Evolutionary conservation across 768 basidiomycete genomes (phyloP).

Genomic region (Collybia sordida): DNA sequence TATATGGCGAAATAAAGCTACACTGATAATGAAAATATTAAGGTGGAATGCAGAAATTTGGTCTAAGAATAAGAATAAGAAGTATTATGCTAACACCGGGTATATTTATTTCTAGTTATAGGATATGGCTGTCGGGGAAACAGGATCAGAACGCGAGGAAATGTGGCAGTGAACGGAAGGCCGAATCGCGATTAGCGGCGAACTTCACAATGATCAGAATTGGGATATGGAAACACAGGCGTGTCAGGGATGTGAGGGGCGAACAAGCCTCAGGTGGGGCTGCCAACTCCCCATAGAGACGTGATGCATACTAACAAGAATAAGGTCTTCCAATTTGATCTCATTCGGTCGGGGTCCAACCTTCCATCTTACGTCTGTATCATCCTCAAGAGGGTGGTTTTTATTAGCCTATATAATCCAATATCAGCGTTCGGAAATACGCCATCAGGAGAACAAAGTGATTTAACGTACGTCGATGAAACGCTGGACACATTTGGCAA

Average conservation of each 20-base stretch:
- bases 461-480: conserved; percentile 55
- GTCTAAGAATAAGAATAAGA: no score
- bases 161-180: background rate
- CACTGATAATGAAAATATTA: no score
- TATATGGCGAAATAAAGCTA: no score
- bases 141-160: background rate
- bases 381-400: conserved; percentile 58
- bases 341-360: conserved; percentile 52
- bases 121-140: background rate
- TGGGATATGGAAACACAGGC: background rate
- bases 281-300: conserved; percentile 85
- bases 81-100: no score
- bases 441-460: conserved; percentile 1
- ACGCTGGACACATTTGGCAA: conserved; percentile 72
- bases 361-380: conserved; percentile 58
- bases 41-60: no score
- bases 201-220: background rate
- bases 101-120: no score
- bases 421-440: conserved; percentile 5
- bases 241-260: conserved; percentile 23
- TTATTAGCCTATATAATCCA: conserved; percentile 43
- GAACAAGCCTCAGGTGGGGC: conserved; percentile 64
- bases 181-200: background rate
- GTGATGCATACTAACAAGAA: conserved; percentile 79
- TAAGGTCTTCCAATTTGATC: conserved; percentile 65